A percentile compares a stretch with the other conserved stretches of the same genome.
phyloP scores from a whole-genome alignment of 1,284 basidiomycete species.

The Irpex sp. region DNA sequence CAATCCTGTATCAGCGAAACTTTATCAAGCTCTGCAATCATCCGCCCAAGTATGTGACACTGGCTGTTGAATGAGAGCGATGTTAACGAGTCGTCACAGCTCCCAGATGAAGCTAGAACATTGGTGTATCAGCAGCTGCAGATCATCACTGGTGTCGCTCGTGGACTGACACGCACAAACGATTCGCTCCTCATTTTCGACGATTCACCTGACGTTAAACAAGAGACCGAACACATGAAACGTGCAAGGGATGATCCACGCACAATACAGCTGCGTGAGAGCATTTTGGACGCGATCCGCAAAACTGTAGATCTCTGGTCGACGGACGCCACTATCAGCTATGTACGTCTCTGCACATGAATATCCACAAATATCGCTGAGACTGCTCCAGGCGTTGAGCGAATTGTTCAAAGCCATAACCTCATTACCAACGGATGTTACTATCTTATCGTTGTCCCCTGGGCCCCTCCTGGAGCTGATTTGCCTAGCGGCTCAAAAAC shows the following conservation, averaged over 20 bases:
- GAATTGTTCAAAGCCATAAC: slow-evolving; percentile 83
- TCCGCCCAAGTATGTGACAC: slow-evolving; percentile 41
- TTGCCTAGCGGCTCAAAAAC: slow-evolving; percentile 68
- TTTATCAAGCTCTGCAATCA: slow-evolving; percentile 58
- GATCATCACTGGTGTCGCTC: slow-evolving; percentile 78
- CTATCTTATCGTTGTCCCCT: slow-evolving; percentile 75
- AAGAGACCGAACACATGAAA: slow-evolving; percentile 50
- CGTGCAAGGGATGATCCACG: slow-evolving; percentile 62
- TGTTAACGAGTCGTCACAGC: slow-evolving; percentile 33
- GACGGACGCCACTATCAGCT: slow-evolving; percentile 70
- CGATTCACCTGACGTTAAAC: slow-evolving; percentile 46
- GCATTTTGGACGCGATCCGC: slow-evolving; percentile 56
- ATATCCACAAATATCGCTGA: not conserved
- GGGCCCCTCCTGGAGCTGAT: slow-evolving; percentile 77
- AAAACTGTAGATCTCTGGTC: slow-evolving; percentile 72
- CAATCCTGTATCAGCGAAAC: slow-evolving; percentile 68
- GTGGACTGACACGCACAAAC: slow-evolving; percentile 74
- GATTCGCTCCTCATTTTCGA: slow-evolving; percentile 69
- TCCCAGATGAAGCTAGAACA: slow-evolving; percentile 63
- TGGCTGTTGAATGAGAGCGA: not conserved
- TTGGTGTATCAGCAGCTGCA: slow-evolving; percentile 68
- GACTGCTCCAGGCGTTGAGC: slow-evolving; percentile 56
- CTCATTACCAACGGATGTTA: slow-evolving; percentile 65
- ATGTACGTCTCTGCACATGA: slow-evolving; percentile 45
- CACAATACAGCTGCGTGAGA: slow-evolving; percentile 60